Conservation (phyloP, 768 basidiomycete species). For the Macrolepiota fuliginosa region DNA sequence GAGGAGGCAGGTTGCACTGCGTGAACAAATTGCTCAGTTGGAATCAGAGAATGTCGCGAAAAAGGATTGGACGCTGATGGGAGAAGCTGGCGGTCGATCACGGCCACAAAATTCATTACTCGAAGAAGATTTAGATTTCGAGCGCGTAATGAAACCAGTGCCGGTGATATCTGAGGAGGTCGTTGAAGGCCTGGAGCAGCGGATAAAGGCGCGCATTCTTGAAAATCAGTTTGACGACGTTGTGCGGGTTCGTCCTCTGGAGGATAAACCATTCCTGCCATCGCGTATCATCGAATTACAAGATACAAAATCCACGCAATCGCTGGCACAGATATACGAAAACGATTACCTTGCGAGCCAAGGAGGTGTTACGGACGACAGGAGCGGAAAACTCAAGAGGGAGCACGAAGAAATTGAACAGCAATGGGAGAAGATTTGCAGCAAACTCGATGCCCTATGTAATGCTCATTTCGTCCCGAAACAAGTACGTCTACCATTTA, state of each 20-base stretch:
- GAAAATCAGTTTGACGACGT: constrained; percentile 91
- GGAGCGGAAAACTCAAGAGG: constrained; percentile 84
- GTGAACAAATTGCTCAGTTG: constrained; percentile 74
- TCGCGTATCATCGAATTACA: constrained; percentile 87
- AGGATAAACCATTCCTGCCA: constrained; percentile 88
- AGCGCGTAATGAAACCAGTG: constrained; percentile 80
- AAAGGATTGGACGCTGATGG: constrained; percentile 92
- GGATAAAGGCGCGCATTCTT: constrained; percentile 85
- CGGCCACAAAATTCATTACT: constrained; percentile 91
- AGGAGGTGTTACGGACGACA: constrained; percentile 61
- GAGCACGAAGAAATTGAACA: constrained; percentile 87
- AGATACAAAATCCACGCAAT: constrained; percentile 84
- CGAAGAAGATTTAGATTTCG: constrained; percentile 94
- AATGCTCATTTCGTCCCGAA: constrained; percentile 97
- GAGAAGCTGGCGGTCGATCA: constrained; percentile 79
- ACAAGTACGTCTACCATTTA: constrained; percentile 51
- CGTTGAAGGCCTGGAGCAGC: constrained; percentile 80
- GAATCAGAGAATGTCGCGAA: constrained; percentile 85
- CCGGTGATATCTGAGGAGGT: constrained; percentile 89
- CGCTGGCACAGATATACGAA: constrained; percentile 95
- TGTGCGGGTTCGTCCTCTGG: constrained; percentile 71
- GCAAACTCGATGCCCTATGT: constrained; percentile 89
- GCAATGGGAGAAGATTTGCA: constrained; percentile 81
- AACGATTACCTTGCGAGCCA: constrained; percentile 80
- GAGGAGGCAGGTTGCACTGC: constrained; percentile 69